Conservation (phyloP, 1,284 basidiomycete genomes). For the Ustilago nuda region DNA sequence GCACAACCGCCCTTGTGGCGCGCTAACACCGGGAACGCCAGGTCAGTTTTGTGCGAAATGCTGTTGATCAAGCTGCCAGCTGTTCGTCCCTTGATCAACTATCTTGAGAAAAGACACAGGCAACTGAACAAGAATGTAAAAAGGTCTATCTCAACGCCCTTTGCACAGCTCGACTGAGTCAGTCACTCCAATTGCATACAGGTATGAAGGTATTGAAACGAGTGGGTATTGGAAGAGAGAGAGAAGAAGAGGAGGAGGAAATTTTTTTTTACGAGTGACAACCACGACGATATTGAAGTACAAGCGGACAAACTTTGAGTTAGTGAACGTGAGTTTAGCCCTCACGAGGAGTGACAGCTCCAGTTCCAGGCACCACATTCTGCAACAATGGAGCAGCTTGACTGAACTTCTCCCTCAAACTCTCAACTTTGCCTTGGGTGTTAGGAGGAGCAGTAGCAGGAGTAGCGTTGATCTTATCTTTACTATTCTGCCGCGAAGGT, state of each 20-base stretch:
- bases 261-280: background rate
- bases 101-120: too few relatives aligned
- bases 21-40: too few relatives aligned
- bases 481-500: slow-evolving; percentile 44
- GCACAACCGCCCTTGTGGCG: too few relatives aligned
- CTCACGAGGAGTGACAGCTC: slow-evolving; percentile 19
- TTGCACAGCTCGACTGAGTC: background rate
- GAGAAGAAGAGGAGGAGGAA: too few relatives aligned
- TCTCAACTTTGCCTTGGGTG: slow-evolving; percentile 9
- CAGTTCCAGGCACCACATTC: slow-evolving; percentile 35
- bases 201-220: background rate
- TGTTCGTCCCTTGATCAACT: too few relatives aligned
- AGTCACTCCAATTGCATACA: background rate
- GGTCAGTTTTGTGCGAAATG: too few relatives aligned
- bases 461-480: slow-evolving; percentile 21
- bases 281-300: slow-evolving; percentile 3
- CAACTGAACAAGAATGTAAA: too few relatives aligned
- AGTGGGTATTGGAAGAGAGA: slow-evolving; percentile 22
- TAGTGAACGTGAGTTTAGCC: slow-evolving; percentile 4
- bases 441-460: background rate
- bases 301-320: background rate
- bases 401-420: slow-evolving; percentile 8
- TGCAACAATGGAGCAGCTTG: slow-evolving; percentile 42
- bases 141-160: slow-evolving; percentile 3
- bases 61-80: too few relatives aligned